Conservation (phyloP, 805 yeast genomes). For the Candida succiphila region DNA sequence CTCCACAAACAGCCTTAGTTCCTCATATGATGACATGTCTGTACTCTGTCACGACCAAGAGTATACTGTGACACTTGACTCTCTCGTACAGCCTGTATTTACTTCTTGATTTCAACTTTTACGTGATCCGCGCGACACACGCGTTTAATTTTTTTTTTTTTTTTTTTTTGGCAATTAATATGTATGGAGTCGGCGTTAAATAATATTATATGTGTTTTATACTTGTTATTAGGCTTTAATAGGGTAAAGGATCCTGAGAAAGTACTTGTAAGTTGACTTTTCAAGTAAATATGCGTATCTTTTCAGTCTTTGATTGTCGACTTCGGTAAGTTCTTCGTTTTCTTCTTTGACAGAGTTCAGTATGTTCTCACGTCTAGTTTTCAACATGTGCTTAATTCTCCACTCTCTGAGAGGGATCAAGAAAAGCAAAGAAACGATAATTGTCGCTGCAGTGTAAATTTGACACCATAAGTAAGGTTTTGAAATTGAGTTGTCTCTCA, state of each 20-base stretch:
- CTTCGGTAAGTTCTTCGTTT: not conserved
- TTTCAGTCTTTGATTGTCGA: constrained; percentile 4
- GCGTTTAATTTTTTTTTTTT: too few species aligned
- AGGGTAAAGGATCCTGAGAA: constrained; percentile 16
- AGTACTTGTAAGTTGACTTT: not conserved
- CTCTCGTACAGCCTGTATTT: too few species aligned
- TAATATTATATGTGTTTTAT: too few species aligned
- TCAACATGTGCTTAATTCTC: constrained; percentile 34
- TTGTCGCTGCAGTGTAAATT: constrained; percentile 42
- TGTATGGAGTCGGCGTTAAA: too few species aligned
- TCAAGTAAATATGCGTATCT: constrained; percentile 6
- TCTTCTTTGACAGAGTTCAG: constrained; percentile 2
- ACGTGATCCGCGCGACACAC: too few species aligned
- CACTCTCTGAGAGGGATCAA: constrained; percentile 45
- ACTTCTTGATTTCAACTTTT: too few species aligned
- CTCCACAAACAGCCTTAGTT: constrained; percentile 1
- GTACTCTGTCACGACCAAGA: constrained; percentile 4
- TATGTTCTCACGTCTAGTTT: constrained; percentile 10
- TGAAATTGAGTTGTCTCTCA: constrained; percentile 13
- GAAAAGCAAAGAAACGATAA: constrained; percentile 31
- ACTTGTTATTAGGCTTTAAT: constrained; percentile 15
- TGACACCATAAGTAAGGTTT: constrained; percentile 52
- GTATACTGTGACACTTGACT: constrained; percentile 3
- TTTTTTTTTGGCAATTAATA: too few species aligned
- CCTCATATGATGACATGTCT: constrained; percentile 1